Conservation (phyloP, 2,329 filamentous ascomycete genomes). For the Colletotrichum sp. region DNA sequence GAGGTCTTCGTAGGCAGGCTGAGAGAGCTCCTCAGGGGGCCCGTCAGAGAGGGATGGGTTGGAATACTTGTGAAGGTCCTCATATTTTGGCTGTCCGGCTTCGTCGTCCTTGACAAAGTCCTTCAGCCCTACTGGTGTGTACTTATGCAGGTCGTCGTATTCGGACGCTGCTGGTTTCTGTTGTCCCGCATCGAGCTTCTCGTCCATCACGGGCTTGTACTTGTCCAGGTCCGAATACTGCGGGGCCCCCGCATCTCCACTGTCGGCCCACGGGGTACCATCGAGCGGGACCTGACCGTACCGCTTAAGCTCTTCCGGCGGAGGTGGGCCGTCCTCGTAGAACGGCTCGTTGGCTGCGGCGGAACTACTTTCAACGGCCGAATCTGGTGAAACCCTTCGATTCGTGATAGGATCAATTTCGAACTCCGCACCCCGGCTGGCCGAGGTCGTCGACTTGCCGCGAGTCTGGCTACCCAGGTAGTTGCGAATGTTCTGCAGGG, state of each 20-base stretch:
- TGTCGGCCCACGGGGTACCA: slow-evolving; percentile 25
- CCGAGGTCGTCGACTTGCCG: background rate
- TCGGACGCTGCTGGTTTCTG: slow-evolving; percentile 20
- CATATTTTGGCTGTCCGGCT: slow-evolving; percentile 27
- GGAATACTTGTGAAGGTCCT: slow-evolving; percentile 39
- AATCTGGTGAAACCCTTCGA: slow-evolving; percentile 44
- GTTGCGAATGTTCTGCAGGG: slow-evolving; percentile 37
- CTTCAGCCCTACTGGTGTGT: slow-evolving; percentile 32
- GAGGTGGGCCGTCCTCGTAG: slow-evolving; percentile 37
- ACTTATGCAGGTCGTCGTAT: slow-evolving; percentile 48
- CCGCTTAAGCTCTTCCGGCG: slow-evolving; percentile 37
- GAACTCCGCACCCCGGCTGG: slow-evolving; percentile 33
- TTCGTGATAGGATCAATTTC: slow-evolving; percentile 66
- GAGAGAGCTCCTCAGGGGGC: slow-evolving; percentile 26
- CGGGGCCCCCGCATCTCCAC: slow-evolving; percentile 14
- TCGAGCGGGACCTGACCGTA: slow-evolving; percentile 38
- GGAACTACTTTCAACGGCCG: slow-evolving; percentile 1
- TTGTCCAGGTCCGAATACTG: slow-evolving; percentile 32
- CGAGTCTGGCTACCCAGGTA: slow-evolving; percentile 27
- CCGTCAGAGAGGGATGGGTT: slow-evolving; percentile 14
- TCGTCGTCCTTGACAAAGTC: background rate
- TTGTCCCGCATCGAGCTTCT: slow-evolving; percentile 27
- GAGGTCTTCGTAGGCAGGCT: slow-evolving; percentile 37
- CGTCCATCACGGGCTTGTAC: slow-evolving; percentile 39
- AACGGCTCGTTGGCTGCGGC: slow-evolving; percentile 25